phyloP scores from a whole-genome alignment of 2,329 filamentous ascomycete species.

The Hirsutella thompsonii region DNA sequence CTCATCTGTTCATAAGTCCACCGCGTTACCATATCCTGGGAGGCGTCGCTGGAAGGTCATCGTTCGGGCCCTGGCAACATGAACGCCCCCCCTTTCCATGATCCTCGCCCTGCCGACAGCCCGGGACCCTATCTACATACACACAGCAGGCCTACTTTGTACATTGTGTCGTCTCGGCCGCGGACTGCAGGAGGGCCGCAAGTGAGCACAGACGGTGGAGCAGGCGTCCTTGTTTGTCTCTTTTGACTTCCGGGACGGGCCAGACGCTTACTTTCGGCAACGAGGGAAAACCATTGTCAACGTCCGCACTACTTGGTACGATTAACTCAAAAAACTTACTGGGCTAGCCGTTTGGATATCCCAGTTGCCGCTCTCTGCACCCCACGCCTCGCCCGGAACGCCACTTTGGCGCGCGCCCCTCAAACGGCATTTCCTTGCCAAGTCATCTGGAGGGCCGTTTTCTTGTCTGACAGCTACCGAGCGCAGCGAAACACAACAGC shows the following conservation, averaged over 20 bases:
- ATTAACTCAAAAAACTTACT: too few relatives aligned
- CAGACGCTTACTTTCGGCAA: background rate
- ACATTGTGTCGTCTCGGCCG: too few relatives aligned
- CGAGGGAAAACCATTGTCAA: background rate
- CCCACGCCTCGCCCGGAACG: background rate
- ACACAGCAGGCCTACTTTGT: too few relatives aligned
- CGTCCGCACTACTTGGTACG: background rate
- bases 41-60: slow-evolving; percentile 1
- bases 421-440: background rate
- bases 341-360: too few relatives aligned
- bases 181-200: background rate
- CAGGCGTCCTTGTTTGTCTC: too few relatives aligned
- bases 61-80: background rate
- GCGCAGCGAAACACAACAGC: background rate
- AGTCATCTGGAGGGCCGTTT: background rate
- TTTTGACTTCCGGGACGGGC: background rate
- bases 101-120: too few relatives aligned
- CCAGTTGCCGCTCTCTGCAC: background rate
- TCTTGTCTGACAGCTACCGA: background rate
- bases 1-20: too few relatives aligned
- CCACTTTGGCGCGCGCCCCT: background rate
- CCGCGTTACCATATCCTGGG: background rate
- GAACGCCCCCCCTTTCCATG: too few relatives aligned
- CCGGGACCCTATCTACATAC: too few relatives aligned
- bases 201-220: background rate